Evolutionary conservation across 2,329 filamentous ascomycete species (phyloP).

Genomic region (Zasmidium cellare): DNA sequence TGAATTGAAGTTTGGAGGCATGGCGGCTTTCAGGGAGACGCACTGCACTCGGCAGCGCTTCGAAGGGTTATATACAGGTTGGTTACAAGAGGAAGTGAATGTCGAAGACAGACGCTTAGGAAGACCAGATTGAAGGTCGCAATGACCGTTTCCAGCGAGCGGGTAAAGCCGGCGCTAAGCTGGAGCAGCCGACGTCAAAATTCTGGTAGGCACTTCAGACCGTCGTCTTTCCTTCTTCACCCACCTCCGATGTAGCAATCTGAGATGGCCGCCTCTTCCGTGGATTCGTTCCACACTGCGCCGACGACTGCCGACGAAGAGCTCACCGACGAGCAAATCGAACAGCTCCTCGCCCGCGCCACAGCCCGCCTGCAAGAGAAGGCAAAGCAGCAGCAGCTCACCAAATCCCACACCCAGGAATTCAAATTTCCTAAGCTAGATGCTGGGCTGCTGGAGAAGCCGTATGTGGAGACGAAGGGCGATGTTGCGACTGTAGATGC

Average conservation of each 20-base stretch:
- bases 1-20: conserved; percentile 20
- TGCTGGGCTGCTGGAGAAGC: conserved; percentile 48
- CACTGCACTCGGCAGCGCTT: neutral
- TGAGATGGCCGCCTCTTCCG: conserved; percentile 8
- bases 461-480: conserved; percentile 56
- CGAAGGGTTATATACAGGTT: neutral
- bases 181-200: neutral
- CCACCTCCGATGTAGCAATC: neutral
- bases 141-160: neutral
- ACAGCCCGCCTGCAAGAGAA: conserved; percentile 57
- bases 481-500: conserved; percentile 56
- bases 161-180: neutral
- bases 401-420: conserved; percentile 18
- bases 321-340: conserved; percentile 64
- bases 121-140: neutral
- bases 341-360: conserved; percentile 63
- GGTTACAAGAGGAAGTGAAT: neutral
- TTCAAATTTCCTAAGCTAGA: conserved; percentile 55
- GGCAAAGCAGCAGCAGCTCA: conserved; percentile 29
- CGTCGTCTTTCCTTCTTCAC: conserved; percentile 1
- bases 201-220: neutral
- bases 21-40: neutral
- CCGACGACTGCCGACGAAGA: conserved; percentile 30
- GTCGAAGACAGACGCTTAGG: neutral
- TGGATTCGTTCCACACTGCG: conserved; percentile 14